phyloP scores from a whole-genome alignment of 176 grass and related monocot species.

The Neostapfia colusana region DNA sequence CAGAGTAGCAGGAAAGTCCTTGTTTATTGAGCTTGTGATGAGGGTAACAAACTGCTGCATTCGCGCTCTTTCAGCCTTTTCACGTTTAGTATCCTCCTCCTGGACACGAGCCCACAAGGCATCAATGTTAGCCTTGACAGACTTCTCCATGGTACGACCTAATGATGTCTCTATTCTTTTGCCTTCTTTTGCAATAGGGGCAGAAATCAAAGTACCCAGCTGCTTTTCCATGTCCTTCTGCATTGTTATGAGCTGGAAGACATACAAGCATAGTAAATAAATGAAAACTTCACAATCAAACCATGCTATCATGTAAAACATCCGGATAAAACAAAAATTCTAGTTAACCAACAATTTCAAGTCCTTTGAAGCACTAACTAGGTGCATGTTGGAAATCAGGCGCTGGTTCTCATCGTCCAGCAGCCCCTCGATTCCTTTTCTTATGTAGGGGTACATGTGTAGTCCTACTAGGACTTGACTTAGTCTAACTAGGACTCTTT shows the following conservation, averaged over 20 bases:
- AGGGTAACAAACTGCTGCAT: conserved; percentile 72
- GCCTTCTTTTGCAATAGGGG: conserved; percentile 80
- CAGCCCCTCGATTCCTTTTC: no score
- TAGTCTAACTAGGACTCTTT: no score
- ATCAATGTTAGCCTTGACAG: conserved; percentile 73
- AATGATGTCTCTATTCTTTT: conserved; percentile 78
- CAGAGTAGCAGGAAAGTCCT: conserved; percentile 70
- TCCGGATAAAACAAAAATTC: conserved; percentile 13
- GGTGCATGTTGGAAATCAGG: no score
- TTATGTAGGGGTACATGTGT: no score
- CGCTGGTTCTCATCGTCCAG: no score
- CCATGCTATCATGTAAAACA: not conserved
- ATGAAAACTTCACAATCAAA: conserved; percentile 2
- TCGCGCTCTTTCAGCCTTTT: conserved; percentile 78
- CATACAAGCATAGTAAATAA: conserved; percentile 22
- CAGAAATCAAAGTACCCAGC: conserved; percentile 52
- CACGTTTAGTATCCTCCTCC: conserved; percentile 75
- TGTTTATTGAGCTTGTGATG: conserved; percentile 68
- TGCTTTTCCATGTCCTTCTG: conserved; percentile 95
- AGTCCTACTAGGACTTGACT: no score
- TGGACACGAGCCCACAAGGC: conserved; percentile 73
- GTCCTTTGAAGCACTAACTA: not conserved
- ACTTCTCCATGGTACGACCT: conserved; percentile 81
- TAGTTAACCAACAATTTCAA: conserved; percentile 9
- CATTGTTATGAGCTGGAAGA: conserved; percentile 71